phyloP scores from a whole-genome alignment of 768 basidiomycete species.

The Tulasnella sp. region DNA sequence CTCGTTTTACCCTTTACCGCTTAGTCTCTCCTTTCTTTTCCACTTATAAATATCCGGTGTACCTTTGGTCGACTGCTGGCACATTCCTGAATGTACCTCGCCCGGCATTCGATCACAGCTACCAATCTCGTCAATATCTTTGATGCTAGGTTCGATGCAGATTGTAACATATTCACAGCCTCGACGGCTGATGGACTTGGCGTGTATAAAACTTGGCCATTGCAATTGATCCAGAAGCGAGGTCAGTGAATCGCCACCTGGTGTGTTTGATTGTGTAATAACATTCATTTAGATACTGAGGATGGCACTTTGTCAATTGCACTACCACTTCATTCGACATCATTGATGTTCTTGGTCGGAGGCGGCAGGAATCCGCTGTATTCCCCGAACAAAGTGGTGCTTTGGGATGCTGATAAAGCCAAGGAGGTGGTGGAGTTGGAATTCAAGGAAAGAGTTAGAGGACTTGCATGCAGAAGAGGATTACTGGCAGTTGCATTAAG shows the following conservation, averaged over 20 bases:
- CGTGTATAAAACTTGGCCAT: conserved; percentile 62
- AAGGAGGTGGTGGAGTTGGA: conserved; percentile 77
- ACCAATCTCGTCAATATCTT: conserved; percentile 61
- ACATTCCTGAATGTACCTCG: conserved; percentile 68
- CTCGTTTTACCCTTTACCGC: too few relatives aligned
- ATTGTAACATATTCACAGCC: conserved; percentile 65
- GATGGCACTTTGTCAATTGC: conserved; percentile 65
- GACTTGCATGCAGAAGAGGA: conserved; percentile 64
- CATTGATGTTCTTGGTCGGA: conserved; percentile 73
- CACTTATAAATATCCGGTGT: too few relatives aligned
- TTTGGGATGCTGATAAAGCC: conserved; percentile 75
- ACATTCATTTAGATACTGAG: too few relatives aligned
- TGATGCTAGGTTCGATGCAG: conserved; percentile 69
- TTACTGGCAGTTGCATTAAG: conserved; percentile 76
- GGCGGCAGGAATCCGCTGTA: conserved; percentile 81
- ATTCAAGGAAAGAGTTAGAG: conserved; percentile 72
- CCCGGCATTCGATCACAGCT: conserved; percentile 68
- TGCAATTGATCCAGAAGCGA: conserved; percentile 67
- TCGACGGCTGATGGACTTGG: conserved; percentile 73
- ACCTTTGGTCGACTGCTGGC: too few relatives aligned
- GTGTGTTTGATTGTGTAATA: conserved; percentile 17
- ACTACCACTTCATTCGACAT: conserved; percentile 67
- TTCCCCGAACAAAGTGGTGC: conserved; percentile 80
- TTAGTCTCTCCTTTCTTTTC: too few relatives aligned
- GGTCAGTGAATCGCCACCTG: conserved; percentile 40